These are phyloP conservation scores for Penicillium sp. DNA, from an alignment of 2,329 filamentous ascomycete species.

Conservation along the genomic window DNA sequence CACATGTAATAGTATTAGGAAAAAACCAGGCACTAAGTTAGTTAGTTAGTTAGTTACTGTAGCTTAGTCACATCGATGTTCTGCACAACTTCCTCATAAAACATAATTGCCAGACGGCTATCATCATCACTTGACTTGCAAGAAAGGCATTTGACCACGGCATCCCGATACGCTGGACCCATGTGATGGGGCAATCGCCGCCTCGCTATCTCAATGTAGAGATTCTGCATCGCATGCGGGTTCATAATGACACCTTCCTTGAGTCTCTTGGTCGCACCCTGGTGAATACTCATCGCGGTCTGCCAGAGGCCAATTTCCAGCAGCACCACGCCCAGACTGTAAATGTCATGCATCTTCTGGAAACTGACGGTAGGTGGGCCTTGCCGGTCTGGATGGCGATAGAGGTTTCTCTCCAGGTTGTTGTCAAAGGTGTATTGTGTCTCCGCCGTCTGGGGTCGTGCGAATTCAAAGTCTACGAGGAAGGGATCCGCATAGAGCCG, in stretches of 20 bases:
- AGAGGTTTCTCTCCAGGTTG: neutral
- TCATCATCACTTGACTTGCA: neutral
- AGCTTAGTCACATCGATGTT: neutral
- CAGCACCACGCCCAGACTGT: conserved; percentile 1
- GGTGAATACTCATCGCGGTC: neutral
- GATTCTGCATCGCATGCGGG: neutral
- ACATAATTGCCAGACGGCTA: neutral
- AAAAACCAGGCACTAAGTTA: neutral
- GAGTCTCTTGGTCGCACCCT: neutral
- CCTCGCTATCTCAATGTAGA: neutral
- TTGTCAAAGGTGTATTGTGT: neutral
- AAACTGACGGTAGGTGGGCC: neutral
- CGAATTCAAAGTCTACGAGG: neutral
- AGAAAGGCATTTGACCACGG: neutral
- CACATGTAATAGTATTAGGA: neutral
- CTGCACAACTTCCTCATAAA: neutral
- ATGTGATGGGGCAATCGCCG: neutral
- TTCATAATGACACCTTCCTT: neutral
- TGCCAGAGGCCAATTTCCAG: conserved; percentile 5
- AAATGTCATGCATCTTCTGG: neutral
- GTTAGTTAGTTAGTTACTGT: neutral
- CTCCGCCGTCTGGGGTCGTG: neutral
- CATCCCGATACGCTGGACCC: neutral
- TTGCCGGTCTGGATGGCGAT: neutral
- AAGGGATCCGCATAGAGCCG: neutral